Evolutionary conservation across 441 rosid species (phyloP).

Genomic region (Lagerstroemia fauriei): DNA sequence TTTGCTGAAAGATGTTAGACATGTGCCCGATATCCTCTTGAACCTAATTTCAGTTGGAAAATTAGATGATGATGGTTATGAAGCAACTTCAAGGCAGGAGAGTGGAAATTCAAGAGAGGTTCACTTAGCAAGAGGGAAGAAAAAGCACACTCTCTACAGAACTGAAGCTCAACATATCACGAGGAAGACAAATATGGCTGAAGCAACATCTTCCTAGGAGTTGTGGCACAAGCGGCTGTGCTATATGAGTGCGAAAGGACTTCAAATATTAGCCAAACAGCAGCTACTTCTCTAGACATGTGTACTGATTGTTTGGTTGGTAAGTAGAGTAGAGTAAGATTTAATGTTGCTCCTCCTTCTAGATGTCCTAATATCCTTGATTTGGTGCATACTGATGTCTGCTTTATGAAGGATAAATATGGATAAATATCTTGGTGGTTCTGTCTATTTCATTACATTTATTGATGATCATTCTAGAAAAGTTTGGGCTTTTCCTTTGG

Average conservation of each 20-base stretch:
- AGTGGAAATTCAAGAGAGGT: slow-evolving; percentile 25
- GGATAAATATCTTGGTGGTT: neutral
- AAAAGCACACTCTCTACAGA: neutral
- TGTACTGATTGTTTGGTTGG: slow-evolving; percentile 12
- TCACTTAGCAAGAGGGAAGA: slow-evolving; percentile 4
- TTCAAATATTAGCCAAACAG: neutral
- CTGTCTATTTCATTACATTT: too few relatives aligned
- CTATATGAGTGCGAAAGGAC: slow-evolving; percentile 20
- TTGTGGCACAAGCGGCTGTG: slow-evolving; percentile 4
- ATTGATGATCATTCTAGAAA: too few relatives aligned
- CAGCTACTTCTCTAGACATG: neutral
- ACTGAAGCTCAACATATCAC: neutral
- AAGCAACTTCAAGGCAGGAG: neutral
- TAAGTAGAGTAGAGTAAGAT: slow-evolving; percentile 18
- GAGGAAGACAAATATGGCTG: neutral
- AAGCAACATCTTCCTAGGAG: neutral
- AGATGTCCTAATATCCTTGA: slow-evolving; percentile 8
- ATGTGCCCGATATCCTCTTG: neutral
- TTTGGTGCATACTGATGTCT: slow-evolving; percentile 12
- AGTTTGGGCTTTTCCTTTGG: too few relatives aligned
- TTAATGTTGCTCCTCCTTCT: neutral
- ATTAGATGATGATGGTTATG: neutral
- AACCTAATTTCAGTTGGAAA: neutral
- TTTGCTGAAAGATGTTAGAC: neutral
- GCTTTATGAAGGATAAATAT: neutral